These are phyloP conservation scores for Nadsonia fulvescens DNA, from an alignment of 805 yeast genomes.

Conservation along the genomic window DNA sequence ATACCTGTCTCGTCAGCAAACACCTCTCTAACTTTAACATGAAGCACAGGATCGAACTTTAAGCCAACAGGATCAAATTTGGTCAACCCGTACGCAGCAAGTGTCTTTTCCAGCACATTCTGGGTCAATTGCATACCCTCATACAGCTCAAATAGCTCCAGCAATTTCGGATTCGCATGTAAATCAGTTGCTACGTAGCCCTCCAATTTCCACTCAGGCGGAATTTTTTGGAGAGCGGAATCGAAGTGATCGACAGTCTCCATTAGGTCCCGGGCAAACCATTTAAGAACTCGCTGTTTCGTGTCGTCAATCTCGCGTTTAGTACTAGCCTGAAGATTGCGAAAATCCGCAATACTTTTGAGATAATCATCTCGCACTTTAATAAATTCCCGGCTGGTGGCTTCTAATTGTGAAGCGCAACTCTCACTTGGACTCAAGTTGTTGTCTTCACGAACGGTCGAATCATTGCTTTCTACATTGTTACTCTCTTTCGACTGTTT, in stretches of 20 bases:
- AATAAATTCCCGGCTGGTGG: conserved; percentile 43
- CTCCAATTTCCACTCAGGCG: conserved; percentile 17
- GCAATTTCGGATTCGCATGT: conserved; percentile 32
- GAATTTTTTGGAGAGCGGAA: conserved; percentile 57
- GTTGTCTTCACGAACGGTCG: too few relatives aligned
- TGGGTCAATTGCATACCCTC: conserved; percentile 87
- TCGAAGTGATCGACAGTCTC: conserved; percentile 83
- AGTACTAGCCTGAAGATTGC: conserved; percentile 79
- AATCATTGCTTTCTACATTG: too few relatives aligned
- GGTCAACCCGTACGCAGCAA: conserved; percentile 57
- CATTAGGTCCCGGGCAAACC: conserved; percentile 74
- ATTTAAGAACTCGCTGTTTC: conserved; percentile 76
- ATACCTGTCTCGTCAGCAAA: too few relatives aligned
- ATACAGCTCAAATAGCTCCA: conserved; percentile 51
- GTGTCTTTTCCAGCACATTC: conserved; percentile 68
- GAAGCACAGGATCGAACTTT: conserved; percentile 75
- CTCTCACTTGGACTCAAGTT: too few relatives aligned
- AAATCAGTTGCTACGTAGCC: too few relatives aligned
- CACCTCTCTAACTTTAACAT: too few relatives aligned
- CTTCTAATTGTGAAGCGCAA: too few relatives aligned
- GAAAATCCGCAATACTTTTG: conserved; percentile 78
- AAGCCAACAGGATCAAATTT: conserved; percentile 74
- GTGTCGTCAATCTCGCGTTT: conserved; percentile 74
- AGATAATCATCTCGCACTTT: conserved; percentile 68
- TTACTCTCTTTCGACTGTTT: too few relatives aligned